Base-by-base conservation (phyloP, 108 stramenopile species). In the Stephanodiscus minutulus region DNA sequence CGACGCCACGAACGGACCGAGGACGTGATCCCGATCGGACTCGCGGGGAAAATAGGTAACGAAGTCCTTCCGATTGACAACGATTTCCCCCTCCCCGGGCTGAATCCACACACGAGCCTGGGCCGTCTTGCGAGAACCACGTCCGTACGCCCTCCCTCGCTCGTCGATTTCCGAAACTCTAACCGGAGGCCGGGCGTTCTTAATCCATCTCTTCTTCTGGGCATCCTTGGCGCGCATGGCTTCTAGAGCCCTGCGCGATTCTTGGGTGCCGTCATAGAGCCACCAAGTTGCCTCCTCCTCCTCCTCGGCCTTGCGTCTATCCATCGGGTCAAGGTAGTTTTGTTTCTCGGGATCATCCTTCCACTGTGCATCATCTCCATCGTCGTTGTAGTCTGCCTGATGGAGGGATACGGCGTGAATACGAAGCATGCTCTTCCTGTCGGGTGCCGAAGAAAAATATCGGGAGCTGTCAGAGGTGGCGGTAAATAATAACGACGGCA, bases 71-170 rank as follows among this genome's bases (percentile, higher is more conserved):
- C 85, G 77, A 80, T 99, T 99, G 49, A 99, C 89, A 5, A 81
- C 73, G 31, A 98, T 82, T 25, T 82, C 67, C 17, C 97, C 97
- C 25, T 82, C 76, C 15, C 96, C 97, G 7, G 93, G 93, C 49
- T 92, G 85, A 65, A 99, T 85, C 96, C 97, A 97, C 27, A 98
- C 98, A 20, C 96, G 73, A 6, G 98, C 97, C 31, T 88, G 67
- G 24, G 96, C 88, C 50, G 91, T 87, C 87, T 99, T 99, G 8
- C 97, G 93, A 28, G 95, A 85, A 35, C 98, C 98, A 6, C 92
- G 86, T 20, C 93, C 98, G 74, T 93, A 98, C 0, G 96, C 85
- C n/a, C 96, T 82, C 15, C 96, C 97, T 7, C 86, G 76, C 44
- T 84, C 87, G 66, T 98, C 97, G 61, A 93, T 88, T 46, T 87